Conservation (phyloP, 495 filamentous ascomycete species). For the Xylaria telfairii region DNA sequence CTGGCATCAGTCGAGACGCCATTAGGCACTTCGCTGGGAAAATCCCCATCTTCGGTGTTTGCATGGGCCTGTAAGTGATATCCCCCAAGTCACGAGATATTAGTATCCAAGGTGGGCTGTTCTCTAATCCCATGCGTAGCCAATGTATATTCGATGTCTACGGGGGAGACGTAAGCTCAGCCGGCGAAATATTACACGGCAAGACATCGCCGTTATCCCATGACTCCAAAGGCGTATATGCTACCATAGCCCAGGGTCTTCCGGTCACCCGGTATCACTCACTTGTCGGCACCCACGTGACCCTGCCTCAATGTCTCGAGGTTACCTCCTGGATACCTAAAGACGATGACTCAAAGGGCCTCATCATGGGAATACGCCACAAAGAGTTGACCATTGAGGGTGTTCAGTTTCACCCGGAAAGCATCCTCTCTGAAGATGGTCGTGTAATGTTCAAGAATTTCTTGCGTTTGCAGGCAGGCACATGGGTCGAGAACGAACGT, state of each 20-base stretch:
- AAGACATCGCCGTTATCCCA: constrained; percentile 92
- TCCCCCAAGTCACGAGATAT: background rate
- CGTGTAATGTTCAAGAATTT: constrained; percentile 92
- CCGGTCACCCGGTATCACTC: constrained; percentile 97
- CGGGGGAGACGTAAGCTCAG: constrained; percentile 88
- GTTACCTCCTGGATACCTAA: constrained; percentile 89
- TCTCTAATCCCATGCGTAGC: constrained; percentile 37
- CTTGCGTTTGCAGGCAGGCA: constrained; percentile 82
- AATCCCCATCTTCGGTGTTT: constrained; percentile 95
- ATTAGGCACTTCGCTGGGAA: constrained; percentile 94
- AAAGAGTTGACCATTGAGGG: constrained; percentile 89
- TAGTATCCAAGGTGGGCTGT: background rate
- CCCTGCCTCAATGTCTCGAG: constrained; percentile 85
- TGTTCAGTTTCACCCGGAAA: constrained; percentile 97
- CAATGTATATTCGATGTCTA: constrained; percentile 95
- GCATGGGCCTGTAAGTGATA: constrained; percentile 86
- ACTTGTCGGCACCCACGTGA: constrained; percentile 88
- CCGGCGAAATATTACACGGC: constrained; percentile 95
- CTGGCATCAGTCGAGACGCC: constrained; percentile 88
- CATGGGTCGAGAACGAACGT: constrained; percentile 80
- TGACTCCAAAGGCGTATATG: constrained; percentile 87
- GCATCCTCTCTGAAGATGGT: constrained; percentile 89
- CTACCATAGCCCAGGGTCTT: constrained; percentile 73
- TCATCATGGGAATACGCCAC: constrained; percentile 98
- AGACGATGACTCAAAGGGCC: constrained; percentile 65